Conservation (phyloP, 2,329 filamentous ascomycete species). For the Clonostachys byssicola region DNA sequence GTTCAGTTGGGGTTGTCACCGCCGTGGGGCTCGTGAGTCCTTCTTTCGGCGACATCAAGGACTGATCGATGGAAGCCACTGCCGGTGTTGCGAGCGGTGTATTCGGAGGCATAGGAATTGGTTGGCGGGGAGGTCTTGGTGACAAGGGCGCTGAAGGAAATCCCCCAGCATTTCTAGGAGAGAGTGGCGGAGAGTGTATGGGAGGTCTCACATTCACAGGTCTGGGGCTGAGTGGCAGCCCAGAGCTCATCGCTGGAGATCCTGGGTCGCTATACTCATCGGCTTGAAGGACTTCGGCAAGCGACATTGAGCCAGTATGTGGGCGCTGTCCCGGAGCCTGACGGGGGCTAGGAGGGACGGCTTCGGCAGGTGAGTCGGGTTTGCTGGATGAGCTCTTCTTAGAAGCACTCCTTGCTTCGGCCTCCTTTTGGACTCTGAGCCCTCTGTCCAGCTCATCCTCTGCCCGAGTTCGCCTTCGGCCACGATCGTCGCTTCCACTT, state of each 20-base stretch:
- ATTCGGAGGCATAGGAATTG: slow-evolving; percentile 68
- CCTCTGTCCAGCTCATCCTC: slow-evolving; percentile 82
- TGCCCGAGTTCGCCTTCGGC: slow-evolving; percentile 78
- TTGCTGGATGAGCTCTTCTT: slow-evolving; percentile 60
- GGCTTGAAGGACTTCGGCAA: slow-evolving; percentile 46
- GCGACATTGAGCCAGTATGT: slow-evolving; percentile 39
- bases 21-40: background rate
- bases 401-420: slow-evolving; percentile 67
- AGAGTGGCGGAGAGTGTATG: slow-evolving; percentile 63
- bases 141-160: slow-evolving; percentile 56
- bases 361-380: slow-evolving; percentile 16
- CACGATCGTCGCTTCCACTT: slow-evolving; percentile 57
- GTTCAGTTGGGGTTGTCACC: slow-evolving; percentile 28
- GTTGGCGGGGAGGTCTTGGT: slow-evolving; percentile 68
- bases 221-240: slow-evolving; percentile 56
- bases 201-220: slow-evolving; percentile 46
- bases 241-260: slow-evolving; percentile 51
- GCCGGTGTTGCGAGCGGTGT: slow-evolving; percentile 49
- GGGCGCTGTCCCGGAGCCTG: slow-evolving; percentile 25
- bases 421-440: slow-evolving; percentile 59
- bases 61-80: slow-evolving; percentile 27
- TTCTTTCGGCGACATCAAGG: slow-evolving; percentile 7
- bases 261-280: slow-evolving; percentile 13
- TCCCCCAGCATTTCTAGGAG: slow-evolving; percentile 46
- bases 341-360: slow-evolving; percentile 31